Percentiles rank a stretch among this genome's conserved stretches.
These are phyloP conservation scores for Ophiostoma sp. DNA, from an alignment of 2,329 filamentous ascomycete genomes.

Conservation along the genomic window DNA sequence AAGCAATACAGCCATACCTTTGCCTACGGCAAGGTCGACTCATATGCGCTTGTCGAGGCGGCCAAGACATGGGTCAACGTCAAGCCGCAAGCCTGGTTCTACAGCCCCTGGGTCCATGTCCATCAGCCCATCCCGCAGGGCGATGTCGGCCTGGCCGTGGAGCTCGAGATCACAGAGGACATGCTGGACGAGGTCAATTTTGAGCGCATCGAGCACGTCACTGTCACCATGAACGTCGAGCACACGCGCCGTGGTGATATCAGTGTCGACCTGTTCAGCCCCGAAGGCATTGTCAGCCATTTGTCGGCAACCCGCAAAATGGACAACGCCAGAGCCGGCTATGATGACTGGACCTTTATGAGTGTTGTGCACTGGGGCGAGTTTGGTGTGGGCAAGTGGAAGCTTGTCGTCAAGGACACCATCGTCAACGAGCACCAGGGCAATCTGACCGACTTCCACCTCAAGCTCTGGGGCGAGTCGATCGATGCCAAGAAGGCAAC, in stretches of 20 bases:
- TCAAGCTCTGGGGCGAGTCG: slow-evolving; percentile 89
- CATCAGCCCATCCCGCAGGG: slow-evolving; percentile 82
- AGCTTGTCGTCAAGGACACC: slow-evolving; percentile 80
- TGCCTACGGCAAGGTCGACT: slow-evolving; percentile 93
- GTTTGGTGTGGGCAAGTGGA: slow-evolving; percentile 81
- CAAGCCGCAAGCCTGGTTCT: slow-evolving; percentile 93
- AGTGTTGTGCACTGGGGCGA: slow-evolving; percentile 96
- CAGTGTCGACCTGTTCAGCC: slow-evolving; percentile 85
- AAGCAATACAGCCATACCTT: slow-evolving; percentile 90
- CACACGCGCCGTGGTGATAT: slow-evolving; percentile 85
- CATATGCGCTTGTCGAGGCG: slow-evolving; percentile 73
- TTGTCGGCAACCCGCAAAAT: slow-evolving; percentile 68
- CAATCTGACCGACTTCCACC: slow-evolving; percentile 81
- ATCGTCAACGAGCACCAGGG: slow-evolving; percentile 70
- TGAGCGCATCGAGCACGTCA: slow-evolving; percentile 85
- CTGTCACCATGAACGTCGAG: slow-evolving; percentile 92
- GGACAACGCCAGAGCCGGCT: slow-evolving; percentile 64
- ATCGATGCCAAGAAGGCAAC: slow-evolving; percentile 69
- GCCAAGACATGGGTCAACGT: slow-evolving; percentile 82
- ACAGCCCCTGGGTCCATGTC: slow-evolving; percentile 89
- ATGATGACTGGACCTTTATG: slow-evolving; percentile 98
- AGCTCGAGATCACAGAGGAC: slow-evolving; percentile 74
- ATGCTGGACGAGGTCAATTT: slow-evolving; percentile 80
- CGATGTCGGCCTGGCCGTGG: slow-evolving; percentile 67
- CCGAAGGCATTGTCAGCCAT: slow-evolving; percentile 73